Base-by-base conservation (phyloP, 345 rosid genomes). In the Xanthoceras sorbifolium region DNA sequence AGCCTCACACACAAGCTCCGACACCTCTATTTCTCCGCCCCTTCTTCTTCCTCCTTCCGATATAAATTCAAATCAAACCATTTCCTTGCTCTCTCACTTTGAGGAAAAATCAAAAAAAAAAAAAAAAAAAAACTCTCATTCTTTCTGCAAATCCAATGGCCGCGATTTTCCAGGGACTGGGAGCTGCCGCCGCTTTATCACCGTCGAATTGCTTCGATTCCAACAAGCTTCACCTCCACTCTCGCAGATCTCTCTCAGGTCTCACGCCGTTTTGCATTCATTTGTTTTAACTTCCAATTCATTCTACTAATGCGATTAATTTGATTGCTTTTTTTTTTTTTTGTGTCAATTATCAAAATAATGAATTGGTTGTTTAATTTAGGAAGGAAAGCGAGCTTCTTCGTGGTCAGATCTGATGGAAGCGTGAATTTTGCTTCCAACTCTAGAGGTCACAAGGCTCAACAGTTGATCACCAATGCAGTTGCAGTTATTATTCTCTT, bases 341-440 rank as follows among this genome's bases (percentile, higher is more conserved):
- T n/a, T 18, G 4, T 32, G 4, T 32, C 36, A 32, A 4, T 32
- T 29, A 77, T 28, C 3, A 0, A 9, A 40, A 63, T 32, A 11
- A 68, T 11, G 60, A n/a, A 67, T 67, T 34, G n/a, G 18, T 64
- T 7, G 69, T 73, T n/a, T 77, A 76, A 69, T 79, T 83, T 61
- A 91, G 98, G 38, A 82, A 82, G 89, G 82, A 90, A 80, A 71
- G 72, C 83, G 5, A 77, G 88, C 28, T 77, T 71, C 71, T 48
- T 85, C 36, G 87, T 86, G 28, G 89, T 87, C 62, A 82, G 94
- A 93, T 93, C 95, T 85, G 91, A 89, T 36, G 86, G 82, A 70
- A 85, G 73, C 59, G 22, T 83, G 66, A 85, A 71, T 29, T 55
- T 80, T 32, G 84, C 76, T 77, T 86, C 89, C 65, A 76, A 67